Base-by-base conservation (phyloP, 2,329 filamentous ascomycete genomes). In the Phialophora chinensis region DNA sequence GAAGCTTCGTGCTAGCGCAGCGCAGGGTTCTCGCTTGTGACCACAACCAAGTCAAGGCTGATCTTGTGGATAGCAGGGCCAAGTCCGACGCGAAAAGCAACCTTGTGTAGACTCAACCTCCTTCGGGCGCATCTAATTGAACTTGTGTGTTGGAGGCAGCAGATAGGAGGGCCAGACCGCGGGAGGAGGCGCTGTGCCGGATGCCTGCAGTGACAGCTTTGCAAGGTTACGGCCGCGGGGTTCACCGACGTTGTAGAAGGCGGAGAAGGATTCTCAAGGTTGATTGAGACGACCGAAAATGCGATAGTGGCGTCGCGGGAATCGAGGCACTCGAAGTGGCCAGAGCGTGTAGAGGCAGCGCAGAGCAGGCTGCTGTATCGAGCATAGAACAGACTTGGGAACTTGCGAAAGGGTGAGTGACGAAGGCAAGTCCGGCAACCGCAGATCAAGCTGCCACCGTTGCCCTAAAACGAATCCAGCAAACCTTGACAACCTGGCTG, bases 151-250 rank as follows among this genome's bases (percentile, higher is more conserved):
- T 61, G 49, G n/a, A 62, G 27, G 57, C 35, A 33, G 63, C 33
- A 53, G 62, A 63, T 31, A 52, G 52, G 17, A 55, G 25, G 59
- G 59, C 47, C 31, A n/a, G 29, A 33, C 29, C 29, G n/a, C 25
- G 23, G 25, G 55, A 56, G 60, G 35, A 35, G 27, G 49, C 27
- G 55, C 50, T 20, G 38, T 59, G 53, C 31, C 65, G 65, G 68
- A 55, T 67, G 68, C 68, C 65, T 69, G 65, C 65, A 67, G 68
- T 61, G 63, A 54, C 57, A 56, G 62, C 54, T 56, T 33, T 55
- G 49, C 57, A 60, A 60, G 57, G 25, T 27, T 49, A 55, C 59
- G 33, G 62, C 54, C 47, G 44, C 61, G 65, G 67, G 59, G 62
- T 66, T 62, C 57, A 61, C 58, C 67, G 62, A 67, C 31, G 53